These are phyloP conservation scores for Eucalyptus albens DNA, from an alignment of 345 rosid genomes.

Conservation along the genomic window DNA sequence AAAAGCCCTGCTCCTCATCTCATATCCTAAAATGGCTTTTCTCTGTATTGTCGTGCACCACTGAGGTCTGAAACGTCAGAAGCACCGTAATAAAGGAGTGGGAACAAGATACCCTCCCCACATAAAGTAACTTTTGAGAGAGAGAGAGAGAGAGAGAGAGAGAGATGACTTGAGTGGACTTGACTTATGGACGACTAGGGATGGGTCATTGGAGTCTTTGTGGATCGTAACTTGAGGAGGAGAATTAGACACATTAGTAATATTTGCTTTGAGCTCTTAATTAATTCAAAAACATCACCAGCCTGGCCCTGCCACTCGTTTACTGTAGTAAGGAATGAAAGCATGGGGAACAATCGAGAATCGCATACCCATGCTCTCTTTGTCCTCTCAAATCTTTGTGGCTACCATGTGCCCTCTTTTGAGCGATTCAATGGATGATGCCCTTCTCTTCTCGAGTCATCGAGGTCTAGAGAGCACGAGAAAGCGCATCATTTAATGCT, in stretches of 20 bases:
- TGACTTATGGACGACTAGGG: neutral
- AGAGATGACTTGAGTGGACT: neutral
- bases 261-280: neutral
- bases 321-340: neutral
- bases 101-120: neutral
- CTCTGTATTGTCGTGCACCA: neutral
- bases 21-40: neutral
- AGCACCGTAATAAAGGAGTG: neutral
- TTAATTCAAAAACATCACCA: neutral
- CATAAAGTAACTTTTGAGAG: neutral
- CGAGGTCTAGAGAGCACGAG: neutral
- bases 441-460: neutral
- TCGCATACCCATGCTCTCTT: neutral
- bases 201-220: neutral
- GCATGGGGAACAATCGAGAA: neutral
- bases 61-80: neutral
- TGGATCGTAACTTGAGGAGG: neutral
- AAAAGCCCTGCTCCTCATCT: neutral
- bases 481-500: neutral
- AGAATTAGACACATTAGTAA: neutral
- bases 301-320: neutral
- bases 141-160: neutral
- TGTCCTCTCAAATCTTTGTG: neutral
- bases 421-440: neutral
- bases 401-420: neutral